Base-by-base conservation (phyloP, 1,284 basidiomycete species). In the Ustilago bromivora region DNA sequence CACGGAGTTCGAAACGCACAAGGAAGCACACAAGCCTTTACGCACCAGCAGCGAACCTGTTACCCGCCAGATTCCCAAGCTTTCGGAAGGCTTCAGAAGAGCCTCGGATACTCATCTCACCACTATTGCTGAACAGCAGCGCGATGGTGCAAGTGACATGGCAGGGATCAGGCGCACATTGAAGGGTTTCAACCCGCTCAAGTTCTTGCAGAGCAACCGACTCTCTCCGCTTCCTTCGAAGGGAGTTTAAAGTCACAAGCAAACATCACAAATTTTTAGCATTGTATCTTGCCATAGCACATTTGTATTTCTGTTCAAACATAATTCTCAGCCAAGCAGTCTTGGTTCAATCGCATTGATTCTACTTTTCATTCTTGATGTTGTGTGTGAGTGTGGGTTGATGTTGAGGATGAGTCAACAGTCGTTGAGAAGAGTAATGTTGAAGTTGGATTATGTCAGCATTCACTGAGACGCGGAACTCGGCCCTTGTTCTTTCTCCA, bases 151-250 rank as follows among this genome's bases (percentile, higher is more conserved):
- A 31, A 34, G 17, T 28, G 53, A 32, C 4, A 49, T 46, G 10
- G 7, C 7, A 10, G 57, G 55, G 4, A 32, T 52, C 11, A 51
- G 70, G 28, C 54, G 67, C 11, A 31, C 59, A 12, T 63, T 60
- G 35, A 70, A 47, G 52, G 61, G 65, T 36, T 66, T 73, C 59
- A 70, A 65, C 32, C 57, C 66, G 10, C 61, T 78, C 43, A 59
- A 55, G 10, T 78, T 78, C 64, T 35, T 78, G 41, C 75, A 73
- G 17, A 67, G 64, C 55, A 73, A 76, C 41, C 74, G 74, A 28
- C 59, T 76, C 40, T 72, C 74, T 38, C 66, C 74, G 32, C 49
- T 76, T n/a, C 74, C 74, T 8, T 43, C 61, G n/a, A 67, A 71
- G 58, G 53, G 55, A 13, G 71, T 57, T n/a, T 58, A 40, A 34